Base-by-base conservation (phyloP, 2,329 filamentous ascomycete genomes). In the Trichothecium roseum region DNA sequence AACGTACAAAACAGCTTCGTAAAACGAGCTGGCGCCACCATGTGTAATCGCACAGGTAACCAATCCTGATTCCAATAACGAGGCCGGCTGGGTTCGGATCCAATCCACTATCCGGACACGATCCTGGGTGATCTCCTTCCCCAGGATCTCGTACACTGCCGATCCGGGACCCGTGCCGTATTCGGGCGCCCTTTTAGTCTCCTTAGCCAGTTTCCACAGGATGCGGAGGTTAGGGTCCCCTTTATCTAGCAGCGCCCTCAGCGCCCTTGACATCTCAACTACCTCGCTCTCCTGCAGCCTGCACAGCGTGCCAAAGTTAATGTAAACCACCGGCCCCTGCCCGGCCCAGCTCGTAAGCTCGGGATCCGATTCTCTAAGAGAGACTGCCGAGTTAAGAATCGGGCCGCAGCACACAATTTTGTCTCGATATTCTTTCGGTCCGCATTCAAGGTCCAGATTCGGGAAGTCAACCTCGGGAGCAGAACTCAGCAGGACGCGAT, bases 231-330 rank as follows among this genome's bases (percentile, higher is more conserved):
- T 27, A 57, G 53, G 10, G 28, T 14, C 20, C n/a, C 28, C 33
- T 35, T 28, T 7, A 12, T 28, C 22, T 10, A 36, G 24, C n/a
- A 36, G 20, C 13, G n/a, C 8, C 8, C 49, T 50, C 3, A 71
- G 27, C 0, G 58, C 59, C 0, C 29, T 32, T 0, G 60, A 59
- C 22, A 71, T 55, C 22, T 64, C 57, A 7, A 49, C 32, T 0
- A 60, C 62, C 32, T 61, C 53, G 0, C 52, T 45, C 3, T 55
- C 46, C 1, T 50, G 45, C 4, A 55, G 45, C 0, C 43, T 45
- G 32, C 53, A 47, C 3, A 59, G 51, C 0, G 64, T 64, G 1
- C 69, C 69, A 2, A 72, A 47, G 39, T 66, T 69, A 24, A 72
- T 54, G n/a, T 68, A 55, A 0, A 73, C 47, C 0, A 65, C 70